phyloP scores from a whole-genome alignment of 164 flowering plant genomes.

The Chimonanthus praecox region DNA sequence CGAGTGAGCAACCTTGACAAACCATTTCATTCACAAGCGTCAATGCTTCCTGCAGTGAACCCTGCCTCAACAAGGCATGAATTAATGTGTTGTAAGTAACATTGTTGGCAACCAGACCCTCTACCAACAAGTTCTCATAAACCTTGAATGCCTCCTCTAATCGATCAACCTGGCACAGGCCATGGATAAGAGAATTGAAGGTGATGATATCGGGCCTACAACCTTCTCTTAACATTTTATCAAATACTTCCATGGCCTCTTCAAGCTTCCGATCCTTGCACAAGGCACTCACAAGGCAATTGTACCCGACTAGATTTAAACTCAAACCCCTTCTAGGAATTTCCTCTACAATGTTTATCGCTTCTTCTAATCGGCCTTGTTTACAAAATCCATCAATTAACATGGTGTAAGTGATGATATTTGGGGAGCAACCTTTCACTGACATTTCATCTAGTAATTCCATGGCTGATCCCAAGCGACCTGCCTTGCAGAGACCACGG shows the following conservation, averaged over 20 bases:
- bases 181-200: slow-evolving; percentile 70
- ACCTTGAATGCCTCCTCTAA: slow-evolving; percentile 61
- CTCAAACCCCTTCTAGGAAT: slow-evolving; percentile 51
- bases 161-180: slow-evolving; percentile 49
- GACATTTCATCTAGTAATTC: slow-evolving; percentile 54
- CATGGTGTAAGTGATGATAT: slow-evolving; percentile 58
- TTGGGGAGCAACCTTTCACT: slow-evolving; percentile 55
- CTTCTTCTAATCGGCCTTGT: slow-evolving; percentile 51
- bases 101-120: slow-evolving; percentile 79
- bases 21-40: slow-evolving; percentile 75
- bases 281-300: slow-evolving; percentile 62
- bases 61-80: slow-evolving; percentile 51
- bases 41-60: slow-evolving; percentile 49
- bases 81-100: slow-evolving; percentile 84
- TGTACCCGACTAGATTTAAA: slow-evolving; percentile 66
- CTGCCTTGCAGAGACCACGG: slow-evolving; percentile 64
- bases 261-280: slow-evolving; percentile 45
- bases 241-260: slow-evolving; percentile 46
- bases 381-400: slow-evolving; percentile 77
- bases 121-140: slow-evolving; percentile 59
- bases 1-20: slow-evolving; percentile 64
- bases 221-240: slow-evolving; percentile 54
- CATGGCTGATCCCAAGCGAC: slow-evolving; percentile 49
- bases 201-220: slow-evolving; percentile 77
- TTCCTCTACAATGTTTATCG: slow-evolving; percentile 33